phyloP scores from a whole-genome alignment of 768 basidiomycete genomes.

The Lentinula raphanica region DNA sequence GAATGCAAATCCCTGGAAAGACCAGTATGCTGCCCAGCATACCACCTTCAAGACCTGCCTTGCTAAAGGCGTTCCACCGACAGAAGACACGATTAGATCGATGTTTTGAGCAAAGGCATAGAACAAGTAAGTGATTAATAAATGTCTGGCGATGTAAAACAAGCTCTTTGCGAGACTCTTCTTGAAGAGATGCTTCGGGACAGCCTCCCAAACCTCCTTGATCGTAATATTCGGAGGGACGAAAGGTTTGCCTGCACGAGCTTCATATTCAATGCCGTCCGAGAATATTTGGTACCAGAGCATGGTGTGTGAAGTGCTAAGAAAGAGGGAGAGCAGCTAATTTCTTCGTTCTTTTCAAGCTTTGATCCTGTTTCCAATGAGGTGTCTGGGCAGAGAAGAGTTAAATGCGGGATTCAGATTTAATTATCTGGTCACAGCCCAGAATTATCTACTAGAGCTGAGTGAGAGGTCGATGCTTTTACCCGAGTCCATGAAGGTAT shows the following conservation, averaged over 20 bases:
- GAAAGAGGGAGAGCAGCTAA: background rate
- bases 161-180: slow-evolving; percentile 38
- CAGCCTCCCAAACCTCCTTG: slow-evolving; percentile 41
- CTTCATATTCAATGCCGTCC: slow-evolving; percentile 47
- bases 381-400: background rate
- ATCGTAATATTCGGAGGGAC: slow-evolving; percentile 34
- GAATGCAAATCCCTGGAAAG: slow-evolving; percentile 43
- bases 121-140: slow-evolving; percentile 32
- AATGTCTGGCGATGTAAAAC: slow-evolving; percentile 38
- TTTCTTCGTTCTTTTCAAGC: background rate
- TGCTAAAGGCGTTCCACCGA: slow-evolving; percentile 4
- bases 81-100: slow-evolving; percentile 11
- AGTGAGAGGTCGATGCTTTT: background rate
- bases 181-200: slow-evolving; percentile 43
- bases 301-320: slow-evolving; percentile 21
- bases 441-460: background rate
- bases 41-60: slow-evolving; percentile 16
- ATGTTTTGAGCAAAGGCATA: slow-evolving; percentile 35
- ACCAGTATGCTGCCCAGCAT: slow-evolving; percentile 46
- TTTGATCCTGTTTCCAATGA: background rate
- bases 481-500: background rate
- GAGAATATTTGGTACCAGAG: slow-evolving; percentile 37
- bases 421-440: background rate
- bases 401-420: background rate
- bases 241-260: slow-evolving; percentile 34